Base-by-base conservation (phyloP, 2,329 filamentous ascomycete genomes). In the Pseudogymnoascus sp. region DNA sequence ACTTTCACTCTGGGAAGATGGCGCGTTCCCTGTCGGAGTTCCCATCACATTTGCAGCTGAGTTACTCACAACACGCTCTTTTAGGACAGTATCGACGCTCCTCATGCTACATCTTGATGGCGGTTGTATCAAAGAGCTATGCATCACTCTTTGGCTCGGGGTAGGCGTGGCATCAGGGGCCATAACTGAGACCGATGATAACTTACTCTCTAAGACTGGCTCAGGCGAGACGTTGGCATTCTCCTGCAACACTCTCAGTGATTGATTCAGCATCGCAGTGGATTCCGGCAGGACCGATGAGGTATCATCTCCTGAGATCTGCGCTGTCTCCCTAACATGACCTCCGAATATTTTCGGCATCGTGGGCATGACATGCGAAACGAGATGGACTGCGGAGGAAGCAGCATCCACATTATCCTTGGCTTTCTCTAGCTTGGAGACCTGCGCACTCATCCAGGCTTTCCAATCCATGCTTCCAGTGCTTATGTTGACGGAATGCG, bases 381-480 rank as follows among this genome's bases (percentile, higher is more conserved):
- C 63, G 10, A 60, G 66, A 64, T 26, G 59, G 35, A 17, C 40
- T 13, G 60, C 62, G 3, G 60, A 61, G n/a, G 41, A 57, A 15
- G 40, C 64, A 17, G 35, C 37, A 11, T 31, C 36, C 6, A 58
- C 33, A 54, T 66, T 67, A 11, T 68, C 64, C 29, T 70, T 70
- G 17, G 61, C 58, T 40, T 63, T 65, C 60, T 82, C 79, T 1
- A 81, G 68, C 61, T 78, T 79, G 0, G 78, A 78, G 7, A 80
- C 75, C 41, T 83, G 78, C 2, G 78, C 75, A 7, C 80, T 81
- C 39, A 84, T 75, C 78, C 77, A 81, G 0, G 73, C 77, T 69
- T 82, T 83, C 81, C 81, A 84, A 62, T 83, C 81, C 1, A 76
- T 70, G 2, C 80, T 83, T 61, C 79, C 80, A 5, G 73, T 72